These are phyloP conservation scores for grape (Vitis vinifera) DNA, from an alignment of 164 flowering plant species.

Conservation along the genomic window DNA sequence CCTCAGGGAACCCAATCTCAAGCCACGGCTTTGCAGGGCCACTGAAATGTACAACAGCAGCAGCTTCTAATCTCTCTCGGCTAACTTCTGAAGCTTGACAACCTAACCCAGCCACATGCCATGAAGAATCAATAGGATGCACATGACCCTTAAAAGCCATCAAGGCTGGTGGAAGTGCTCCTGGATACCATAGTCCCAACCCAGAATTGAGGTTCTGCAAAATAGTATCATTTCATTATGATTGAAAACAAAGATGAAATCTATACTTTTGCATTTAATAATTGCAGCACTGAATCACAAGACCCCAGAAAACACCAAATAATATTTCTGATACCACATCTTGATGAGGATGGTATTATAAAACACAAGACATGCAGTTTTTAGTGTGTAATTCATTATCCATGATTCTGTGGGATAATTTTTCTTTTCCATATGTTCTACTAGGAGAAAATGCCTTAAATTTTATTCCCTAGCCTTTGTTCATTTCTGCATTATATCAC, in stretches of 20 bases:
- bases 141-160: slow-evolving; percentile 62
- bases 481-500: background rate
- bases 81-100: slow-evolving; percentile 18
- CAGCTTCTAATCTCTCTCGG: slow-evolving; percentile 31
- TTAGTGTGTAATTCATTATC: too few species aligned
- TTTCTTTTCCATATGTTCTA: background rate
- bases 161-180: slow-evolving; percentile 64
- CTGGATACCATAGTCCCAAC: slow-evolving; percentile 57
- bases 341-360: too few species aligned
- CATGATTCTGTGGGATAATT: too few species aligned
- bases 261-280: background rate
- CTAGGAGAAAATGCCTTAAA: background rate
- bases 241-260: background rate
- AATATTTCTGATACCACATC: too few species aligned
- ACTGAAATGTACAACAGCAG: slow-evolving; percentile 66
- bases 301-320: too few species aligned
- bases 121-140: slow-evolving; percentile 55
- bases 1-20: slow-evolving; percentile 50
- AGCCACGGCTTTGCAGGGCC: slow-evolving; percentile 84
- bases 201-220: slow-evolving; percentile 57
- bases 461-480: background rate
- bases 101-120: slow-evolving; percentile 66
- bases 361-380: too few species aligned
- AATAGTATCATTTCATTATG: background rate
- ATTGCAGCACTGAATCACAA: background rate